Evolutionary conservation across 2,329 filamentous ascomycete species (phyloP).

Genomic region (Colletotrichum viniferum): DNA sequence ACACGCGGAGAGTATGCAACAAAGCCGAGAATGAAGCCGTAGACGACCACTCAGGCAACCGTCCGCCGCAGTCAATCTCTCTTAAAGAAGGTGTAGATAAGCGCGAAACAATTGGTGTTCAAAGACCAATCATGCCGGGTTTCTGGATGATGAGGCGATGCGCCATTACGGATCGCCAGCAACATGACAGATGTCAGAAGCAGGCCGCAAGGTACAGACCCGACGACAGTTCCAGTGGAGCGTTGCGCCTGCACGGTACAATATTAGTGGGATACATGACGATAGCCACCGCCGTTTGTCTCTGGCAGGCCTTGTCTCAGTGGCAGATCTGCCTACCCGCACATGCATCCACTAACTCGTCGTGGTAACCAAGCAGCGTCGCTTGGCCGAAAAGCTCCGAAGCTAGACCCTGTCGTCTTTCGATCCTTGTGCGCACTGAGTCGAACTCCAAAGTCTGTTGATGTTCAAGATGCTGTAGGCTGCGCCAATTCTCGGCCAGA

Average conservation of each 20-base stretch:
- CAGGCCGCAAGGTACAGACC: not conserved
- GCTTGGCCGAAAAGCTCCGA: not conserved
- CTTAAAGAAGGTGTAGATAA: not conserved
- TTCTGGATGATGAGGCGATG: not conserved
- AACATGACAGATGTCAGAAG: conserved; percentile 11
- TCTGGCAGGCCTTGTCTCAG: not conserved
- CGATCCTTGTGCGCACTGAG: not conserved
- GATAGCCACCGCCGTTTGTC: not conserved
- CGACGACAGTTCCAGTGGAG: not conserved
- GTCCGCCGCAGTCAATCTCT: not conserved
- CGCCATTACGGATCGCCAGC: not conserved
- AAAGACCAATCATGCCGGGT: not conserved
- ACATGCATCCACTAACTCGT: not conserved
- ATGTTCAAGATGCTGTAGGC: not conserved
- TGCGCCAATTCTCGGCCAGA: not conserved
- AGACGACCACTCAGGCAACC: not conserved
- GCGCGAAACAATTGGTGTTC: not conserved
- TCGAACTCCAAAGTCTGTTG: not conserved
- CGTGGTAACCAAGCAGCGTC: not conserved
- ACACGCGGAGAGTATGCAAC: not conserved
- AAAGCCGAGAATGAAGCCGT: not conserved
- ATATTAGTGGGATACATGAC: not conserved
- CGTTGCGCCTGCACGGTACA: not conserved
- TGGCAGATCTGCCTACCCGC: not conserved
- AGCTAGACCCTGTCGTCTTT: not conserved